Percentiles rank a stretch among this genome's conserved stretches.
Evolutionary conservation across 768 basidiomycete genomes (phyloP).

Genomic region (Rhodotorula babjevae): DNA sequence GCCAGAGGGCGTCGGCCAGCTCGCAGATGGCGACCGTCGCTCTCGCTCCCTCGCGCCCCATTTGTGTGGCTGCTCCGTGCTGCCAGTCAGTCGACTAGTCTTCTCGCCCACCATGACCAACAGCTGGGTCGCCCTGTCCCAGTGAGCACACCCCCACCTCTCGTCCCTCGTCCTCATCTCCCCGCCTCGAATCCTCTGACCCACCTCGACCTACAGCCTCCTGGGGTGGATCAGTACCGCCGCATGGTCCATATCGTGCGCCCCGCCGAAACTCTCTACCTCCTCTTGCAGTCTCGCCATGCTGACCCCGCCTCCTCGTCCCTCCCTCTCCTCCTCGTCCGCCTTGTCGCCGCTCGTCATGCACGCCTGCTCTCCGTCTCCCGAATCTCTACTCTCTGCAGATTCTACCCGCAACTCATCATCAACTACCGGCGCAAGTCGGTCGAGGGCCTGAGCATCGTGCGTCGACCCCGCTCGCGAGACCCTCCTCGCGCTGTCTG

Average conservation of each 20-base stretch:
- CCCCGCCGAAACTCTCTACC: no score
- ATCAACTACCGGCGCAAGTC: slow-evolving; percentile 26
- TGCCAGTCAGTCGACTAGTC: no score
- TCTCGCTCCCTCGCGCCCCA: neutral
- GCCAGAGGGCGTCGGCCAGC: no score
- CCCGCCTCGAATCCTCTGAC: neutral
- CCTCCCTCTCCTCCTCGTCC: neutral
- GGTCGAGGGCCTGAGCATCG: slow-evolving; percentile 11
- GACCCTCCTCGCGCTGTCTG: no score
- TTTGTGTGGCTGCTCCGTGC: no score
- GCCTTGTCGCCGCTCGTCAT: no score
- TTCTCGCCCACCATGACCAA: neutral
- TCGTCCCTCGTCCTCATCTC: slow-evolving; percentile 30
- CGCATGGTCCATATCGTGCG: slow-evolving; percentile 46
- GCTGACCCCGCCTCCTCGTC: neutral
- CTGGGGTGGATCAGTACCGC: slow-evolving; percentile 45
- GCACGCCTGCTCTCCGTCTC: neutral
- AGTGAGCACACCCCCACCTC: slow-evolving; percentile 51
- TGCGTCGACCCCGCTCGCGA: no score
- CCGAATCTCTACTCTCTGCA: neutral
- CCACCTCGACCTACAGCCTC: neutral
- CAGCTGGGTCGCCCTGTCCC: neutral
- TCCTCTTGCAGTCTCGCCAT: no score
- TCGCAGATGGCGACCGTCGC: neutral
- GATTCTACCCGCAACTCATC: slow-evolving; percentile 30